A percentile compares a stretch with the other conserved stretches of the same genome.
Conservation (phyloP, 1,139 yeast species). For the Diutina pseudorugosa region DNA sequence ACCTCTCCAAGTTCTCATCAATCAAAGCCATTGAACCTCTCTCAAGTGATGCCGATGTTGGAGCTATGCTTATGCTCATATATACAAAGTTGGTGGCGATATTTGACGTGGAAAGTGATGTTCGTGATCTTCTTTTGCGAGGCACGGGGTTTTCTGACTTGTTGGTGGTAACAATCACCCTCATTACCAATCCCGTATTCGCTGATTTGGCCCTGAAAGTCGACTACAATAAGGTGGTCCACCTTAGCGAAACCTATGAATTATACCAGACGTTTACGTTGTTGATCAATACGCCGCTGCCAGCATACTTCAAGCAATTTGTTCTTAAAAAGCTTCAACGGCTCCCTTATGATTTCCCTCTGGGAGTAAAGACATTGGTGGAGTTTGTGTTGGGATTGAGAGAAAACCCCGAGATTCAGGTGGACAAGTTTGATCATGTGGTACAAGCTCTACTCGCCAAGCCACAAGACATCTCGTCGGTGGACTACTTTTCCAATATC, state of each 20-base stretch:
- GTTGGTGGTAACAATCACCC: constrained; percentile 41
- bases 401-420: constrained; percentile 56
- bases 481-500: constrained; percentile 29
- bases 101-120: constrained; percentile 33
- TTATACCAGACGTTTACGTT: constrained; percentile 44
- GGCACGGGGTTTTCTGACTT: constrained; percentile 72
- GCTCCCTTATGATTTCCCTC: constrained; percentile 45
- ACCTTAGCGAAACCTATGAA: constrained; percentile 46
- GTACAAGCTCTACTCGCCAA: constrained; percentile 48
- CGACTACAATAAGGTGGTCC: constrained; percentile 11
- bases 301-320: constrained; percentile 27
- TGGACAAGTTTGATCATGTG: constrained; percentile 54
- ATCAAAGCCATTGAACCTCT: constrained; percentile 9
- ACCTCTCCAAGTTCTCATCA: constrained; percentile 33
- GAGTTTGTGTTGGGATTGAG: constrained; percentile 72
- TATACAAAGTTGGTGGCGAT: constrained; percentile 21
- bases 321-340: constrained; percentile 35
- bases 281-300: constrained; percentile 30
- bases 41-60: constrained; percentile 7
- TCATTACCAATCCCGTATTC: constrained; percentile 31
- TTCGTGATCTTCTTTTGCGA: constrained; percentile 41
- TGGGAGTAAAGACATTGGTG: constrained; percentile 61
- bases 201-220: constrained; percentile 6
- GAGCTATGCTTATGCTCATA: constrained; percentile 19
- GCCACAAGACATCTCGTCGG: constrained; percentile 38